A percentile compares a stretch with the other conserved stretches of the same genome.
phyloP scores from a whole-genome alignment of 2,329 filamentous ascomycete species.

The Colletotrichum incanum region DNA sequence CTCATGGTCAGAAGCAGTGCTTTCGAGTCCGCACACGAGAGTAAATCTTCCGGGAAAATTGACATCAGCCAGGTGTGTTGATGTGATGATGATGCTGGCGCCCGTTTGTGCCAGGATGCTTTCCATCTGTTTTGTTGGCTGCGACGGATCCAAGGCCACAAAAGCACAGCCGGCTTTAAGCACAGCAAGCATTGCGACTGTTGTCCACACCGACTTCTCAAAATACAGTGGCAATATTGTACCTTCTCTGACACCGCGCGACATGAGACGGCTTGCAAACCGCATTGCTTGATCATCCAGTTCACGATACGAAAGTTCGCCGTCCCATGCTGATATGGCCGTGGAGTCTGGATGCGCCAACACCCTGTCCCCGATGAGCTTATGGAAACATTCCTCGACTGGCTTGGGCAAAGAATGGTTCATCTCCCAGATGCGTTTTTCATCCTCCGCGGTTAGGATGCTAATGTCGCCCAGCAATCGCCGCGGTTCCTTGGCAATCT shows the following conservation, averaged over 20 bases:
- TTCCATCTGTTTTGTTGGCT: not conserved
- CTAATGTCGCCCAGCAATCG: not conserved
- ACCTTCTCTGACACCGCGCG: not conserved
- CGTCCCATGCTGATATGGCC: not conserved
- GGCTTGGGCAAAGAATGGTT: not conserved
- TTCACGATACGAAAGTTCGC: not conserved
- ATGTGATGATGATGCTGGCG: slow-evolving; percentile 5
- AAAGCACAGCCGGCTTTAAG: slow-evolving; percentile 14
- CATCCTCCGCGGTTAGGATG: not conserved
- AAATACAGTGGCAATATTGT: slow-evolving; percentile 3
- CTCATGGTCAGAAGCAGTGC: not conserved
- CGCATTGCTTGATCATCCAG: not conserved
- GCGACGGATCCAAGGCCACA: not conserved
- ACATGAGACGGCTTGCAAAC: not conserved
- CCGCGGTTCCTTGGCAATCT: not conserved
- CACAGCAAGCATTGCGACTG: slow-evolving; percentile 4
- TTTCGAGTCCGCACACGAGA: not conserved
- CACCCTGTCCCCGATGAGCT: too few relatives aligned
- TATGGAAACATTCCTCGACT: not conserved
- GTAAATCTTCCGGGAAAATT: too few relatives aligned
- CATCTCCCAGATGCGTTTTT: not conserved
- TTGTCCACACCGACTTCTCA: slow-evolving; percentile 14
- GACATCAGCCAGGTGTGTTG: not conserved
- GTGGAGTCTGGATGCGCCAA: too few relatives aligned
- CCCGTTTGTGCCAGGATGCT: not conserved